Conservation (phyloP, 441 rosid genomes). For the Bocquillonia castaneifolia region DNA sequence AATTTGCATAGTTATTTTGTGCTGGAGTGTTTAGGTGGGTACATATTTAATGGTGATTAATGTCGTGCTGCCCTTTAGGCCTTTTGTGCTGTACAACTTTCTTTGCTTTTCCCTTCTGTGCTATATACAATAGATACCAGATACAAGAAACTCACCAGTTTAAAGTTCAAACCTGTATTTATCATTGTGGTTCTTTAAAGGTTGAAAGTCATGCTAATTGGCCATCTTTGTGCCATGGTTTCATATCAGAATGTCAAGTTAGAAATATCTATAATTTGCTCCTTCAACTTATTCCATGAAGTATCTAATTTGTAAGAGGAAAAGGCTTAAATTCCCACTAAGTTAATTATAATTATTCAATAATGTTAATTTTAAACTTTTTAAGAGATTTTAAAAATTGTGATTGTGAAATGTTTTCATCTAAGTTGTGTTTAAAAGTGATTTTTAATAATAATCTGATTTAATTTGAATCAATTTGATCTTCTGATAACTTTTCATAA, state of each 20-base stretch:
- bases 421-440: too few relatives aligned
- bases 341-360: too few relatives aligned
- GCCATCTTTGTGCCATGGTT: not conserved
- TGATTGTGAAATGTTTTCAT: too few relatives aligned
- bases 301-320: too few relatives aligned
- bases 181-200: not conserved
- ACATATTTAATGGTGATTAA: not conserved
- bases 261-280: not conserved
- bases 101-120: not conserved
- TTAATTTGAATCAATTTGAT: too few relatives aligned
- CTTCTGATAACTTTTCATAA: too few relatives aligned
- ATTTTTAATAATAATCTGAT: too few relatives aligned
- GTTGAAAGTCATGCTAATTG: not conserved
- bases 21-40: slow-evolving; percentile 2
- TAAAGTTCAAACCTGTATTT: slow-evolving; percentile 3
- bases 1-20: not conserved
- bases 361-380: too few relatives aligned
- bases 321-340: too few relatives aligned
- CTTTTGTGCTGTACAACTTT: slow-evolving; percentile 2
- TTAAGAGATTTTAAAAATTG: too few relatives aligned
- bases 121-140: not conserved
- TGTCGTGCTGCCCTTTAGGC: not conserved
- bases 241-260: not conserved
- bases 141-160: not conserved
- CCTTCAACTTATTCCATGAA: too few relatives aligned